A percentile compares a stretch with the other conserved stretches of the same genome.
phyloP scores from a whole-genome alignment of 176 grass and related monocot genomes.

The Dendrocalamus sinicus region DNA sequence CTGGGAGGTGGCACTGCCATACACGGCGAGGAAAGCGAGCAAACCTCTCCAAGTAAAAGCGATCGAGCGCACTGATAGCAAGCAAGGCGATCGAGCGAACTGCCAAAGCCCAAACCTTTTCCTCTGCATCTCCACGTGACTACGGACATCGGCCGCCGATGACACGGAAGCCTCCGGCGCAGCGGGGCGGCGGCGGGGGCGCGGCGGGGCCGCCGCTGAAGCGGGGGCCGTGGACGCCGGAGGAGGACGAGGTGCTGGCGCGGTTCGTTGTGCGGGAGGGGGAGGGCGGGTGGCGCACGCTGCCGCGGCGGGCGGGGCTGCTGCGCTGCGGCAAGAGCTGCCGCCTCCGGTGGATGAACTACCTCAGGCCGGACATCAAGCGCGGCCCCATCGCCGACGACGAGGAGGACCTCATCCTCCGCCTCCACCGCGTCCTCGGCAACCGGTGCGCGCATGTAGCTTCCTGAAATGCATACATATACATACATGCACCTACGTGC shows the following conservation, averaged over 20 bases:
- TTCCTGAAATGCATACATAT: neutral
- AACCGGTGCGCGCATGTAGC: slow-evolving; percentile 57
- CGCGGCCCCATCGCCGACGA: slow-evolving; percentile 73
- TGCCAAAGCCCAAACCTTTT: no score
- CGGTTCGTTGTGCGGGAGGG: slow-evolving; percentile 68
- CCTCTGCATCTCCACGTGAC: neutral
- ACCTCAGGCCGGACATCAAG: slow-evolving; percentile 77
- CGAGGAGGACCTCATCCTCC: slow-evolving; percentile 93
- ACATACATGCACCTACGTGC: neutral
- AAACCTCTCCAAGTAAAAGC: neutral
- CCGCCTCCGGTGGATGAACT: slow-evolving; percentile 97
- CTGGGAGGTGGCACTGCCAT: slow-evolving; percentile 12
- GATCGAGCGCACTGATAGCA: neutral
- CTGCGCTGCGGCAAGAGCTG: slow-evolving; percentile 92
- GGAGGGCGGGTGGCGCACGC: slow-evolving; percentile 73
- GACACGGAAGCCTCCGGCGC: slow-evolving; percentile 20
- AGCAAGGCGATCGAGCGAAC: neutral
- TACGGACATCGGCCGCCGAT: neutral
- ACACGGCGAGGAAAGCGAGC: slow-evolving; percentile 30
- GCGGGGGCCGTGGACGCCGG: slow-evolving; percentile 78
- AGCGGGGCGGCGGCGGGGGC: no score
- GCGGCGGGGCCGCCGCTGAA: slow-evolving; percentile 48
- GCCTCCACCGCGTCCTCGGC: slow-evolving; percentile 91
- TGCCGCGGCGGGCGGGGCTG: slow-evolving; percentile 74
- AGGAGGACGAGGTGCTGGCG: slow-evolving; percentile 80